A percentile compares a stretch with the other conserved stretches of the same genome.
Evolutionary conservation across 73 alveolate species (phyloP).

Genomic region (Blepharisma stoltei): DNA sequence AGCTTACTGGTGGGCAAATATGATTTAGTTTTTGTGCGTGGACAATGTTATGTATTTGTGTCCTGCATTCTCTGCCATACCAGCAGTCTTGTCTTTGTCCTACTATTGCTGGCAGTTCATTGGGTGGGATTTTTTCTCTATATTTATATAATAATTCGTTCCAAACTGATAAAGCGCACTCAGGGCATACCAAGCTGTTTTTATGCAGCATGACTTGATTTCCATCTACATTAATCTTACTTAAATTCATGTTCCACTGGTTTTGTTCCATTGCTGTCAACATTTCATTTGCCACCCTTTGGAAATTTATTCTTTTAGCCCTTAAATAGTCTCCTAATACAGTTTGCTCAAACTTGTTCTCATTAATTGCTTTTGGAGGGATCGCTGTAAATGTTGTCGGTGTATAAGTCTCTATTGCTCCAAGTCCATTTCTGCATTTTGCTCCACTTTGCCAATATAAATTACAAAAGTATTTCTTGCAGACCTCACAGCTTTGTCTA

Average conservation of each 20-base stretch:
- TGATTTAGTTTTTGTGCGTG: slow-evolving; percentile 70
- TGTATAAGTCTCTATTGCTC: background rate
- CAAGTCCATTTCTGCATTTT: slow-evolving; percentile 14
- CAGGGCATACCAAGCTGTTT: slow-evolving; percentile 38
- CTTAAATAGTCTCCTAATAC: slow-evolving; percentile 24
- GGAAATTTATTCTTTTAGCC: background rate
- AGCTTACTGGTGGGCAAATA: slow-evolving; percentile 34
- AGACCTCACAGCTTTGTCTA: slow-evolving; percentile 39
- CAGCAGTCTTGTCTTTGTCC: slow-evolving; percentile 56
- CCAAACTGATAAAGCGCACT: slow-evolving; percentile 55
- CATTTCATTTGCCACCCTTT: slow-evolving; percentile 37
- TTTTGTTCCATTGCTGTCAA: slow-evolving; percentile 28
- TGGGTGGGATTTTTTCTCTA: slow-evolving; percentile 38
- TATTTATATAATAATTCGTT: slow-evolving; percentile 47
- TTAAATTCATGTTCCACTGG: slow-evolving; percentile 30
- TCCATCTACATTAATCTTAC: slow-evolving; percentile 29
- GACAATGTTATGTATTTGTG: slow-evolving; percentile 48
- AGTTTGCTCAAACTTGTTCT: slow-evolving; percentile 24
- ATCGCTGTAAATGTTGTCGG: slow-evolving; percentile 19
- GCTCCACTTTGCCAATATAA: slow-evolving; percentile 37
- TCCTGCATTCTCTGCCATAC: slow-evolving; percentile 66
- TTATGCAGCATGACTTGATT: slow-evolving; percentile 31
- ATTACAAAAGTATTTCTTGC: slow-evolving; percentile 46
- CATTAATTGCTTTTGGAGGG: slow-evolving; percentile 17
- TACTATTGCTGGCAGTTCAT: slow-evolving; percentile 42